phyloP scores from a whole-genome alignment of 2,329 filamentous ascomycete species.

The Cercospora zeina region DNA sequence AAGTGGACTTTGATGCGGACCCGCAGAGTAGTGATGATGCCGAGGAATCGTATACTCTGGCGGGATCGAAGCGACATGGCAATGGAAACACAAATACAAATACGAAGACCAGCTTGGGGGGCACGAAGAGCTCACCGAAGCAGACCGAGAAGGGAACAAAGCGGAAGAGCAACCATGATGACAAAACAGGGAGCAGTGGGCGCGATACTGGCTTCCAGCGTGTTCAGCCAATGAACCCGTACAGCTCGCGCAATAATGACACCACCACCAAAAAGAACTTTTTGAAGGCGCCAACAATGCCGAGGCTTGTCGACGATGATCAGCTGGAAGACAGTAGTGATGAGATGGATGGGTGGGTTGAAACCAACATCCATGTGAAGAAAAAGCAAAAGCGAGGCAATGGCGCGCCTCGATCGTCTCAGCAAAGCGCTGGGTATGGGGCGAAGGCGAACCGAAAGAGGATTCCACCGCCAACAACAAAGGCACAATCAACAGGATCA shows the following conservation, averaged over 20 bases:
- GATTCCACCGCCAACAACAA: background rate
- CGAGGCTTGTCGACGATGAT: background rate
- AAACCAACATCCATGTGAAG: background rate
- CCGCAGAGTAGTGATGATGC: constrained; percentile 14
- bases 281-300: background rate
- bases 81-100: constrained; percentile 3
- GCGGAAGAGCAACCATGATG: background rate
- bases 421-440: constrained; percentile 6
- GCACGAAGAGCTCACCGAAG: background rate
- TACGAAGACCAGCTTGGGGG: background rate
- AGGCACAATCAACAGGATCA: background rate
- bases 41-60: background rate
- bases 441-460: background rate
- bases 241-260: background rate
- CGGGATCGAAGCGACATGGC: background rate
- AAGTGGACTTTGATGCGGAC: constrained; percentile 1
- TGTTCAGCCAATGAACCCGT: background rate
- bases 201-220: background rate
- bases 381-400: constrained; percentile 1
- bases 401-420: constrained; percentile 1
- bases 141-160: background rate
- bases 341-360: background rate
- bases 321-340: background rate
- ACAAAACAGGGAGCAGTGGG: background rate
- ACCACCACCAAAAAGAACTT: background rate